A percentile compares a stretch with the other conserved stretches of the same genome.
These are phyloP conservation scores for Aspergillus candidus DNA, from an alignment of 2,329 filamentous ascomycete species.

Conservation along the genomic window DNA sequence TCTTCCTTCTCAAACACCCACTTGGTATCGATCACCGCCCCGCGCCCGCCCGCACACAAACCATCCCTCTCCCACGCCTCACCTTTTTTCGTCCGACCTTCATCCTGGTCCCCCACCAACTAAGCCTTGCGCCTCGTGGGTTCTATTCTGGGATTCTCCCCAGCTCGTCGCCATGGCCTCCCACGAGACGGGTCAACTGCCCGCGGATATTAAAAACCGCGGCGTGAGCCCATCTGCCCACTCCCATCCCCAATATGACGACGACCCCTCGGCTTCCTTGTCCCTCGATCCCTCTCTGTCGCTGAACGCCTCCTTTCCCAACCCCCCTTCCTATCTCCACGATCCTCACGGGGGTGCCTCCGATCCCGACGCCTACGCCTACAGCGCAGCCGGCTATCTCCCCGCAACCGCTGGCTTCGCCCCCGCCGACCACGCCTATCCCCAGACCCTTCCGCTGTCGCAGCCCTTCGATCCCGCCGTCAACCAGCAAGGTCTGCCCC, in stretches of 20 bases:
- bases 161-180: conserved; percentile 23
- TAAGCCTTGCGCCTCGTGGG: conserved; percentile 15
- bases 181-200: conserved; percentile 32
- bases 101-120: too few relatives aligned
- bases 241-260: conserved; percentile 36
- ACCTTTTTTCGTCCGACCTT: conserved; percentile 6
- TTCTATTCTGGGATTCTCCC: conserved; percentile 18
- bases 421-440: conserved; percentile 29
- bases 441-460: conserved; percentile 29
- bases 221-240: conserved; percentile 40
- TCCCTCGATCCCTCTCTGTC: conserved; percentile 34
- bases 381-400: conserved; percentile 31
- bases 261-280: conserved; percentile 23
- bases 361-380: conserved; percentile 29
- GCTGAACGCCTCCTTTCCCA: conserved; percentile 25
- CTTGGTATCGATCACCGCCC: conserved; percentile 3
- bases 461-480: conserved; percentile 35
- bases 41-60: conserved; percentile 6
- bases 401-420: conserved; percentile 22
- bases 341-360: conserved; percentile 16
- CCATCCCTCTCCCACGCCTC: conserved; percentile 3
- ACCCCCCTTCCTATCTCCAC: conserved; percentile 24
- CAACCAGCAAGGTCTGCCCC: conserved; percentile 9
- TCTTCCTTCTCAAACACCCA: neutral
- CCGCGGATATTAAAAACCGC: conserved; percentile 32